Conservation (phyloP, 805 yeast genomes). For the Wickerhamomyces hampshirensis region DNA sequence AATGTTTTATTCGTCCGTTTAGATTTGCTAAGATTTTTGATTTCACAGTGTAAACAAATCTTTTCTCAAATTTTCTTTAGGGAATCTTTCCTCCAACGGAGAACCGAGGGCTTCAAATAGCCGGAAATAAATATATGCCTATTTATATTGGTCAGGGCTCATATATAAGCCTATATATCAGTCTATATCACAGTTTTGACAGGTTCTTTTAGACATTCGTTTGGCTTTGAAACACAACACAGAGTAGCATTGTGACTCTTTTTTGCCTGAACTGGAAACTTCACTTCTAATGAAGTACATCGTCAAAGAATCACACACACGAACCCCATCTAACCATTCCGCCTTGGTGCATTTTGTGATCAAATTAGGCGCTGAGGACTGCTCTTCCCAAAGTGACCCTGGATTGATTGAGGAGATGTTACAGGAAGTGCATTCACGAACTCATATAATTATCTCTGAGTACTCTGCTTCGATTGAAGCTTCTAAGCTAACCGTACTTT, state of each 20-base stretch:
- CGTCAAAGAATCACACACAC: constrained; percentile 3
- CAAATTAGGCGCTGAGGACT: constrained; percentile 3
- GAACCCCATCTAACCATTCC: constrained; percentile 6
- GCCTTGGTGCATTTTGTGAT: constrained; percentile 6
- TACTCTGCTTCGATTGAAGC: constrained; percentile 1
- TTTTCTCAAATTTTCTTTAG: constrained; percentile 10
- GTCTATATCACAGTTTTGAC: not conserved
- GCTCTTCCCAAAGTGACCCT: not conserved
- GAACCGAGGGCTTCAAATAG: too few species aligned
- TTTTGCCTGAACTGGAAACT: too few species aligned
- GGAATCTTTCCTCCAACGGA: too few species aligned
- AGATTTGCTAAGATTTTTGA: too few species aligned
- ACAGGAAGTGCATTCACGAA: not conserved
- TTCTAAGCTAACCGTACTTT: not conserved
- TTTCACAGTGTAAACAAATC: constrained; percentile 10
- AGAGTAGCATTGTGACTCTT: not conserved
- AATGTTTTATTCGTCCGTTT: too few species aligned
- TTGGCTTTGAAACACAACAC: too few species aligned
- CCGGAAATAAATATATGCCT: too few species aligned
- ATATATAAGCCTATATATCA: too few species aligned
- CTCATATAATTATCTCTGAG: not conserved
- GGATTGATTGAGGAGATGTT: constrained; percentile 1
- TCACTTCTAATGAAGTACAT: too few species aligned
- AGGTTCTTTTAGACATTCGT: not conserved
- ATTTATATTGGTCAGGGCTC: too few species aligned